phyloP scores from a whole-genome alignment of 306 rosid genomes.

The Gleditsia sinensis region DNA sequence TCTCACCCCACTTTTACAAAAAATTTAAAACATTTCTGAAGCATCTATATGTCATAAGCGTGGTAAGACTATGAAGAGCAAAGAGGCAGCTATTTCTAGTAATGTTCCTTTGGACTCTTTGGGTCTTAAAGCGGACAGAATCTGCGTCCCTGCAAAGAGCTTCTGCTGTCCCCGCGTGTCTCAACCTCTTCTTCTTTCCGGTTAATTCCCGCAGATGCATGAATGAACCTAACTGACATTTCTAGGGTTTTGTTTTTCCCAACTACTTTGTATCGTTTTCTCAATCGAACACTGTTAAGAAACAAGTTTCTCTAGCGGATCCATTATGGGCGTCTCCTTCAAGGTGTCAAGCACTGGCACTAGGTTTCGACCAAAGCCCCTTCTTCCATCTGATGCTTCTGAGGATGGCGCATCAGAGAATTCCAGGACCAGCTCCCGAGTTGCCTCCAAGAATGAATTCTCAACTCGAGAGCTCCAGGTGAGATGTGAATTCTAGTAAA shows the following conservation, averaged over 20 bases:
- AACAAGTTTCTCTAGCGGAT: background rate
- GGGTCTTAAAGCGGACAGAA: background rate
- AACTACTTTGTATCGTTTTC: background rate
- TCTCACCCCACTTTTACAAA: no score
- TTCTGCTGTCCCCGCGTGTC: background rate
- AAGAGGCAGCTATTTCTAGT: no score
- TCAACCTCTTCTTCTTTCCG: background rate
- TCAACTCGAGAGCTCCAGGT: conserved; percentile 31
- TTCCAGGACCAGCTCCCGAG: conserved; percentile 27
- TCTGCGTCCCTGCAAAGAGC: background rate
- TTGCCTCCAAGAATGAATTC: conserved; percentile 1
- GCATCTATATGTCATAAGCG: no score
- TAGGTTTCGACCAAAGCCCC: conserved; percentile 47
- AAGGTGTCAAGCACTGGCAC: conserved; percentile 52
- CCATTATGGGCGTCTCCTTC: conserved; percentile 51
- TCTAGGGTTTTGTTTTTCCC: conserved; percentile 44
- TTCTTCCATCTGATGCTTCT: conserved; percentile 21
- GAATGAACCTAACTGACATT: background rate
- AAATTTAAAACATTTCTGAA: no score
- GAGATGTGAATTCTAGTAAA: background rate
- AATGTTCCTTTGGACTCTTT: background rate
- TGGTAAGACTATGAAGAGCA: no score
- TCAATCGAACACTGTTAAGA: background rate
- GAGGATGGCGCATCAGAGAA: conserved; percentile 29
- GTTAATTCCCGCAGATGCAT: background rate